These are phyloP conservation scores for Cairneyella variabilis DNA, from an alignment of 495 filamentous ascomycete species.

Conservation along the genomic window DNA sequence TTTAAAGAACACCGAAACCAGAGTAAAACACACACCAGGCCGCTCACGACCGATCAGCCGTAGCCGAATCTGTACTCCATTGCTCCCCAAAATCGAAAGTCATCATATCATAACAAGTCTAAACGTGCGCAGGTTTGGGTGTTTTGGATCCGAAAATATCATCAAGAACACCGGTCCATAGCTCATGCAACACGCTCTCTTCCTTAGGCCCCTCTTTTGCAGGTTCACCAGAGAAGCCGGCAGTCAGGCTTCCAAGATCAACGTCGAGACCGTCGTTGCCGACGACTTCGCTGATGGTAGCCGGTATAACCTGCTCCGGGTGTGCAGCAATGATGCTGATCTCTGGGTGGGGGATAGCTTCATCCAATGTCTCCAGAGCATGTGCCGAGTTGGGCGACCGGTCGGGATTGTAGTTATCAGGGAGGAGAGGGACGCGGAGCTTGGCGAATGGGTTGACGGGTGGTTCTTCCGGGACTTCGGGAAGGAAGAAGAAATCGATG, in stretches of 20 bases:
- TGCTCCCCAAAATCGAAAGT: not conserved
- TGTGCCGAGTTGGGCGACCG: conserved; percentile 20
- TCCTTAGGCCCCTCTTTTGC: conserved; percentile 10
- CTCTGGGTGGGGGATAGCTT: conserved; percentile 17
- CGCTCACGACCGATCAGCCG: conserved; percentile 3
- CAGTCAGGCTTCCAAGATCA: conserved; percentile 16
- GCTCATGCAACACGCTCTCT: conserved; percentile 18
- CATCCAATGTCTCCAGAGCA: conserved; percentile 20
- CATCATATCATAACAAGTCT: conserved; percentile 7
- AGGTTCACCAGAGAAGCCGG: conserved; percentile 2
- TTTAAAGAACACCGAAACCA: not conserved
- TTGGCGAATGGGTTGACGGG: conserved; percentile 25
- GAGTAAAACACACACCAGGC: not conserved
- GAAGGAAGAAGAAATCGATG: conserved; percentile 27
- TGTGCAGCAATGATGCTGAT: conserved; percentile 25
- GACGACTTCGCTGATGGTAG: conserved; percentile 26
- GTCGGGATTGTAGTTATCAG: conserved; percentile 27
- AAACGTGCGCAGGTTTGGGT: conserved; percentile 11
- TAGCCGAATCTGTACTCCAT: conserved; percentile 7
- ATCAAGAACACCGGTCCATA: conserved; percentile 26
- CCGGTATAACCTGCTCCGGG: conserved; percentile 19
- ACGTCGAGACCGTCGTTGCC: conserved; percentile 26
- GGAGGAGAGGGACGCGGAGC: conserved; percentile 28
- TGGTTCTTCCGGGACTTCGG: conserved; percentile 13
- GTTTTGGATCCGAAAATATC: conserved; percentile 23